Evolutionary conservation across 1,284 basidiomycete genomes (phyloP), one percentile per base, ranked within the genome.

Genomic region (Leccinum subrobustum): DNA sequence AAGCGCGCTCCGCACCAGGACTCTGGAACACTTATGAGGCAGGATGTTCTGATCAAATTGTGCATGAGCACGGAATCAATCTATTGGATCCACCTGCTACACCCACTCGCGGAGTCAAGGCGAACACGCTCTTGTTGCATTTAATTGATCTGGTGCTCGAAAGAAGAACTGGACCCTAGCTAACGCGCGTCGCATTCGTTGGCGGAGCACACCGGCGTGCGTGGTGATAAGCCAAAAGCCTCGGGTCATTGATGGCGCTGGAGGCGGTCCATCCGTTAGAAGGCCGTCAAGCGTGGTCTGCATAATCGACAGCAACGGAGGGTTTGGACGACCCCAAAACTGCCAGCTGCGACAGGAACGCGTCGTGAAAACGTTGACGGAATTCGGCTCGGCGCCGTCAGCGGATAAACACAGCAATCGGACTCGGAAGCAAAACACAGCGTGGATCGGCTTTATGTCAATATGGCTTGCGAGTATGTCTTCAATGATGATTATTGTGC

Each of bases 401-500:
- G 48, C 58, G 65, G 56, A 51, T 50, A 58, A 60, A 56, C 4
- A 51, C 16, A 48, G 56, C 6, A 25, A 53, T 25, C 37, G 33
- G 44, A 25, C 53, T 25, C 37, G 33, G 44, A 51, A 27, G 48
- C 25, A 44, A 33, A 33, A 52, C n/a, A 23, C 18, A 23, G 18
- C 42, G 18, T 44, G 54, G 33, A 20, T 47, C 52, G 44, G 33
- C 27, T 71, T 75, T 69, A 74, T 75, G 73, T 75, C 73, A 69
- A 68, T n/a, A 68, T n/a, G 20, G 31, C 52, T 52, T 62, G 57
- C 58, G 47, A 52, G 53, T 52, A 44, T 62, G 54, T 56, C 55
- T 53, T 44, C 29, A 29, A 29, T 29, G 62, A 61, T 53, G n/a
- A n/a, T n/a, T 42, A 54, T 57, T 48, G 56, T 59, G 31, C 52